Evolutionary conservation across 1,284 basidiomycete genomes (phyloP).

Genomic region (Trametes hirsuta): DNA sequence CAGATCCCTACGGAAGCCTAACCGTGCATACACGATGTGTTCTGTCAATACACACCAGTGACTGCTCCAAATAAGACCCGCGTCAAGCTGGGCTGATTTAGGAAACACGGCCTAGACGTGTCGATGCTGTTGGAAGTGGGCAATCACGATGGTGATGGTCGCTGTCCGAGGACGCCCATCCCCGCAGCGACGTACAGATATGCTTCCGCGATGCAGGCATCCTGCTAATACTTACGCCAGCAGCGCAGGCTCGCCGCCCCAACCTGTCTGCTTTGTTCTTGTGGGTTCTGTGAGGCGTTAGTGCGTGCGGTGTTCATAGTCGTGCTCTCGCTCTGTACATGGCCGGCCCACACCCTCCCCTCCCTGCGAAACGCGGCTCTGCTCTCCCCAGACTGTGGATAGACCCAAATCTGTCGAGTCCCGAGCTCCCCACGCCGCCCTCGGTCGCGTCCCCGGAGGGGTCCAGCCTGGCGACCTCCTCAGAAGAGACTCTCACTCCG

Average conservation of each 20-base stretch:
- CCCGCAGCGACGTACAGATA: conserved; percentile 10
- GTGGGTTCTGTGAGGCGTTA: background rate
- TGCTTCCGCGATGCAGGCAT: conserved; percentile 5
- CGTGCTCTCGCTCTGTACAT: conserved; percentile 7
- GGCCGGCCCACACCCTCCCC: conserved; percentile 21
- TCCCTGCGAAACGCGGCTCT: conserved; percentile 22
- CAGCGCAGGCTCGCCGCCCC: background rate
- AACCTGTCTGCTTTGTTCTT: conserved; percentile 2
- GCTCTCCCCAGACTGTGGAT: conserved; percentile 49
- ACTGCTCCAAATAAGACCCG: background rate
- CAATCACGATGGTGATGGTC: conserved; percentile 28
- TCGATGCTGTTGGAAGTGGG: background rate
- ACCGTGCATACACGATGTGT: background rate
- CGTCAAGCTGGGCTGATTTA: background rate
- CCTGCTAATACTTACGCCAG: background rate
- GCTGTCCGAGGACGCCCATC: conserved; percentile 5
- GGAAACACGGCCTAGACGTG: background rate
- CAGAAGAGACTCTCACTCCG: conserved; percentile 29
- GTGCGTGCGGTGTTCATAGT: conserved; percentile 15
- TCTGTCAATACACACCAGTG: background rate
- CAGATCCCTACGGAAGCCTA: background rate
- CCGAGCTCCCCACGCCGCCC: conserved; percentile 23
- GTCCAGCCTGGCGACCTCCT: conserved; percentile 30
- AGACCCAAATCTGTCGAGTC: conserved; percentile 44
- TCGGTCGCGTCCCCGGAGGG: conserved; percentile 30